A percentile compares a stretch with the other conserved stretches of the same genome.
phyloP scores from a whole-genome alignment of 2,329 filamentous ascomycete species.

The Ophiostoma angusticollis region DNA sequence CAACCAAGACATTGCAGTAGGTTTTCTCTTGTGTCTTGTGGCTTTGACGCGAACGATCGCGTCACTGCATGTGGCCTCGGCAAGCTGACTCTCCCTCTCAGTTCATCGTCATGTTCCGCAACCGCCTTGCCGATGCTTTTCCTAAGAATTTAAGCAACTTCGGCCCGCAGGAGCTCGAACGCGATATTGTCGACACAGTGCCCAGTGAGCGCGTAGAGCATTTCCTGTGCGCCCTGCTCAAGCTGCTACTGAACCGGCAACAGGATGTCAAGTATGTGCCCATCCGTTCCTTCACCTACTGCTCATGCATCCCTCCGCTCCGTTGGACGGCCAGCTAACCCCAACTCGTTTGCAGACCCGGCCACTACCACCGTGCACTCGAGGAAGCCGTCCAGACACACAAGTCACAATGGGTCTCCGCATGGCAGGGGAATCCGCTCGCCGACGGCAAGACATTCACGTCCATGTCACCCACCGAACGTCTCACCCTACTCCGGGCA shows the following conservation, averaged over 20 bases:
- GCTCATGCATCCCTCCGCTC: slow-evolving; percentile 24
- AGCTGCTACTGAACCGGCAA: slow-evolving; percentile 86
- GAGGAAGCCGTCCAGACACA: slow-evolving; percentile 85
- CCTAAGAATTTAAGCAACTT: slow-evolving; percentile 78
- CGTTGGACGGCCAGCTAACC: neutral
- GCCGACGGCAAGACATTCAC: slow-evolving; percentile 70
- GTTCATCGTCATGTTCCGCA: slow-evolving; percentile 98
- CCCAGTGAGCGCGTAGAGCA: slow-evolving; percentile 79
- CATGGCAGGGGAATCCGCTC: slow-evolving; percentile 78
- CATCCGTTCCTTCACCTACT: neutral
- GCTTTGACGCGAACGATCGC: slow-evolving; percentile 42
- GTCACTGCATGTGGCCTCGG: slow-evolving; percentile 22
- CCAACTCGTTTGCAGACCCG: slow-evolving; percentile 49
- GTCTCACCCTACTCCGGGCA: slow-evolving; percentile 74
- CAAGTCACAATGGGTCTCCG: slow-evolving; percentile 73
- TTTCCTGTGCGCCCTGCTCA: slow-evolving; percentile 78
- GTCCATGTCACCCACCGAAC: slow-evolving; percentile 64
- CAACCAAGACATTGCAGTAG: slow-evolving; percentile 81
- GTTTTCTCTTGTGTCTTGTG: slow-evolving; percentile 31
- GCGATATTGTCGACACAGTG: slow-evolving; percentile 61
- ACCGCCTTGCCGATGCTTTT: slow-evolving; percentile 82
- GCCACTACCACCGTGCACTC: slow-evolving; percentile 82
- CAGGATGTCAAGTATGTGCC: slow-evolving; percentile 87
- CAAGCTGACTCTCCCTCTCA: slow-evolving; percentile 30
- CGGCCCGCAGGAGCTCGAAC: slow-evolving; percentile 89